phyloP scores from a whole-genome alignment of 192 early-diverging fungal genomes.

The Phycomyces nitens region DNA sequence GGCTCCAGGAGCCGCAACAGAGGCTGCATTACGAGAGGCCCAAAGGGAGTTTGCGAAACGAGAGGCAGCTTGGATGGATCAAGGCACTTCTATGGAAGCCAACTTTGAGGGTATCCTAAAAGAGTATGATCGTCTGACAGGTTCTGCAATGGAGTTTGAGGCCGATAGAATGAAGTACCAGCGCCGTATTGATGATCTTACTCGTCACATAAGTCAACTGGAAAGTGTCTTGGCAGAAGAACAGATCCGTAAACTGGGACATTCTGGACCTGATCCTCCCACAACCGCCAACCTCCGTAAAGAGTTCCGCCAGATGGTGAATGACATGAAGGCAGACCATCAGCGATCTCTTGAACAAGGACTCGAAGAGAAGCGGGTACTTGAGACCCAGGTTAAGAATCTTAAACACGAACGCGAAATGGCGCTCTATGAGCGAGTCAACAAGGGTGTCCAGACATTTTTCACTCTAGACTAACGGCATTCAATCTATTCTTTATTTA shows the following conservation, averaged over 20 bases:
- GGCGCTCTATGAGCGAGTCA: slow-evolving; percentile 33
- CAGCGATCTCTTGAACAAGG: slow-evolving; percentile 45
- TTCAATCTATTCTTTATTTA: background rate
- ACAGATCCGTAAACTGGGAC: slow-evolving; percentile 34
- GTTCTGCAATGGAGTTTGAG: slow-evolving; percentile 41
- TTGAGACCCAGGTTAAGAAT: slow-evolving; percentile 43
- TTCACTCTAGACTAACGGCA: background rate
- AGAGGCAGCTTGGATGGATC: slow-evolving; percentile 19
- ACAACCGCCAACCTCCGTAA: slow-evolving; percentile 49
- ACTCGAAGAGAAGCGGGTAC: slow-evolving; percentile 40
- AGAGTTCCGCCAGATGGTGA: slow-evolving; percentile 53
- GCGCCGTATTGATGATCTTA: slow-evolving; percentile 27
- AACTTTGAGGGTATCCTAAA: slow-evolving; percentile 40
- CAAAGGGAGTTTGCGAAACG: slow-evolving; percentile 6
- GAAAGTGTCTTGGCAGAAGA: slow-evolving; percentile 38
- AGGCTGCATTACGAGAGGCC: background rate
- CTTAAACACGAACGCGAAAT: slow-evolving; percentile 43
- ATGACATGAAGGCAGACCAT: slow-evolving; percentile 47
- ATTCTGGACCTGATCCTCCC: slow-evolving; percentile 15
- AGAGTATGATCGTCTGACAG: slow-evolving; percentile 43
- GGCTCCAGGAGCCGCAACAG: background rate
- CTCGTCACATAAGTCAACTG: slow-evolving; percentile 16
- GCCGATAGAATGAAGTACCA: slow-evolving; percentile 34
- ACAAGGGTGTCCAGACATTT: slow-evolving; percentile 36
- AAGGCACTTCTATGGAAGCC: slow-evolving; percentile 23